Base-by-base conservation (phyloP, 2,329 filamentous ascomycete species). In the Aspergillus proliferans region DNA sequence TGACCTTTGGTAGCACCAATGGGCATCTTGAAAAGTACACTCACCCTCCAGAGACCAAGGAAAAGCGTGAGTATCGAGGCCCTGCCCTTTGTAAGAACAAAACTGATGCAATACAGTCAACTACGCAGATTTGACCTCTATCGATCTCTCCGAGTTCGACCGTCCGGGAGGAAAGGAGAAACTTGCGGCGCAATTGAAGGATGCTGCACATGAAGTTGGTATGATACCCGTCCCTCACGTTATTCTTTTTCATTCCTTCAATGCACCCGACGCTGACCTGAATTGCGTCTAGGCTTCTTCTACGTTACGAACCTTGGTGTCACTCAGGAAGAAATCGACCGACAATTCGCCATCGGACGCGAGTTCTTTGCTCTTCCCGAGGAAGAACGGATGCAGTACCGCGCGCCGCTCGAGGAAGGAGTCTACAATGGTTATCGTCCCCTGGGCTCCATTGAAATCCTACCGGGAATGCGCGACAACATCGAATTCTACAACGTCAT, bases 261-360 rank as follows among this genome's bases (percentile, higher is more conserved):
- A 6, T 22, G 22, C 22, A 22, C 22, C 22, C 22, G 22, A 22
- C 6, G 22, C 22, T 40, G 19, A 53, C 19, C 10, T 19, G n/a
- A 9, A 47, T 14, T 8, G 5, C 10, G 6, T 14, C 41, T 19
- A 50, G 78, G 80, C 0, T 80, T 84, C 69, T 84, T 84, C 68
- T 83, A 84, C 55, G 75, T 84, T 28, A 77, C 73, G 53, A 81
- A 83, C 64, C 82, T 78, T 52, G 80, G 80, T 19, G 68, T 84
- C 2, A 69, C 66, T 0, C 77, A 83, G 58, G 77, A 79, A 30
- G 67, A 81, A 61, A 73, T 84, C 4, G 76, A 84, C 56, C 66
- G 71, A 0, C 81, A 84, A 56, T 84, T 82, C 56, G 77, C 80
- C 10, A 74, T 84, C 3, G 80, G 75, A 3, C 77, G 78, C 50